Conservation (phyloP, 495 filamentous ascomycete genomes). For the Lichina pygmaea region DNA sequence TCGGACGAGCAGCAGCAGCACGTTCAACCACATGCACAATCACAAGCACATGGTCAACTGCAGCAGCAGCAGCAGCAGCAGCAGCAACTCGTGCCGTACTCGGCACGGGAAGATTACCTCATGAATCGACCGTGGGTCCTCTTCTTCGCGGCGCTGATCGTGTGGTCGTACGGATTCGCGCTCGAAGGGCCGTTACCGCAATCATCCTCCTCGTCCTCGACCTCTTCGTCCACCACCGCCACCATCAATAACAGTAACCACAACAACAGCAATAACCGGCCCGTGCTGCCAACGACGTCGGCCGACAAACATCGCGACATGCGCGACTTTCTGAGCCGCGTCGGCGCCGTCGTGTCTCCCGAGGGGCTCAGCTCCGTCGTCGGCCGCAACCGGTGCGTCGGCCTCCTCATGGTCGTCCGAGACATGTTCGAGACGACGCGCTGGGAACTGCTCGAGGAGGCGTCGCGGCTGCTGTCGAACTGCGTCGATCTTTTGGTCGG, state of each 20-base stretch:
- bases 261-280: not conserved
- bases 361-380: constrained; percentile 51
- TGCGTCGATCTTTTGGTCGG: not conserved
- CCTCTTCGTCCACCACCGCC: constrained; percentile 14
- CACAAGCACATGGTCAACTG: not conserved
- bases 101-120: constrained; percentile 67
- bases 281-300: constrained; percentile 16
- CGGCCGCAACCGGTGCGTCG: constrained; percentile 59
- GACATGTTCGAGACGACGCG: constrained; percentile 57
- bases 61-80: not conserved
- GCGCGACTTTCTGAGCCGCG: constrained; percentile 44
- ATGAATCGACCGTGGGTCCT: constrained; percentile 93
- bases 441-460: constrained; percentile 84
- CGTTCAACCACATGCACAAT: constrained; percentile 2
- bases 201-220: constrained; percentile 18
- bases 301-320: constrained; percentile 51
- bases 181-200: constrained; percentile 33
- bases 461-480: constrained; percentile 35
- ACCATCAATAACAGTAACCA: not conserved
- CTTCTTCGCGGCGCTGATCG: constrained; percentile 73
- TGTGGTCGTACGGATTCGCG: constrained; percentile 89
- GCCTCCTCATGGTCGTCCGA: constrained; percentile 56
- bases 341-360: constrained; percentile 51
- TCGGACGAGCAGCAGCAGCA: constrained; percentile 6
- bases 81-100: constrained; percentile 23